A percentile compares a stretch with the other conserved stretches of the same genome.
These are phyloP conservation scores for Trematosphaeria pertusa DNA, from an alignment of 2,329 filamentous ascomycete genomes.

Conservation along the genomic window DNA sequence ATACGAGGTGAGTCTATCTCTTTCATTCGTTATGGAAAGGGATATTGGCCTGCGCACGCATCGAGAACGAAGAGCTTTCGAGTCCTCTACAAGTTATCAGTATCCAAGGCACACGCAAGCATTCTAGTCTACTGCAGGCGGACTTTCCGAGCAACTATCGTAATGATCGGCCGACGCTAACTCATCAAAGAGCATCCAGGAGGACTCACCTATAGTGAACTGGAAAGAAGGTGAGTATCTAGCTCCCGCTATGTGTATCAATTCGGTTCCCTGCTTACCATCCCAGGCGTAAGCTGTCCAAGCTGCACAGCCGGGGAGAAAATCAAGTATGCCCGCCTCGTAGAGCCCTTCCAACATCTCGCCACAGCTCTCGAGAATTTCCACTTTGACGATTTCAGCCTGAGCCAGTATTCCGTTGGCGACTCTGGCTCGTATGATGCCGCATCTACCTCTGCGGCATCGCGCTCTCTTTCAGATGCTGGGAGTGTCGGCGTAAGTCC, in stretches of 20 bases:
- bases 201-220: constrained; percentile 28
- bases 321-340: constrained; percentile 44
- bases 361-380: constrained; percentile 25
- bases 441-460: constrained; percentile 20
- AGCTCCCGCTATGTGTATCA: not conserved
- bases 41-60: too few species aligned
- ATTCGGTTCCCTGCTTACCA: constrained; percentile 1
- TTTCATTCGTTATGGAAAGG: not conserved
- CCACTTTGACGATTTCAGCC: constrained; percentile 27
- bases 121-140: too few species aligned
- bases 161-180: constrained; percentile 5
- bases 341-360: constrained; percentile 42
- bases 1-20: constrained; percentile 33
- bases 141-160: too few species aligned
- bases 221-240: constrained; percentile 33
- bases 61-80: too few species aligned
- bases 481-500: constrained; percentile 20
- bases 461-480: constrained; percentile 22
- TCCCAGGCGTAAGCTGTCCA: constrained; percentile 35
- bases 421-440: constrained; percentile 27
- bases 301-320: constrained; percentile 37
- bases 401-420: constrained; percentile 28
- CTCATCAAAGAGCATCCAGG: constrained; percentile 19
- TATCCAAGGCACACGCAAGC: too few species aligned
- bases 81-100: too few species aligned